Percentiles rank a stretch among this genome's conserved stretches.
These are phyloP conservation scores for Mortierella sp. DNA, from an alignment of 371 early-diverging fungal genomes.

Conservation along the genomic window DNA sequence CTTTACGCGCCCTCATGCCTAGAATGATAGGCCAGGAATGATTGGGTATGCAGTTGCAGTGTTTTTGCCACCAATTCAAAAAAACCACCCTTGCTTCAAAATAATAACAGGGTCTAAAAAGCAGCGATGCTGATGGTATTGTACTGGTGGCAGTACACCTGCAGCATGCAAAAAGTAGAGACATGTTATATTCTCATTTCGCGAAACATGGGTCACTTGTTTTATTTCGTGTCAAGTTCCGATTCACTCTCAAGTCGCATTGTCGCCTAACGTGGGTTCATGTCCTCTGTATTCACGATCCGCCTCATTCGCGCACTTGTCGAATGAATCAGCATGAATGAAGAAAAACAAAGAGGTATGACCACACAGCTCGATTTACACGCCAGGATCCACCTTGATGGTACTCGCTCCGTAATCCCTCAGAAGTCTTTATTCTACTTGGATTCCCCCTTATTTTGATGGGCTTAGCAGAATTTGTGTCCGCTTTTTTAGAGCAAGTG, in stretches of 20 bases:
- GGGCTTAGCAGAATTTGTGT: too few species aligned
- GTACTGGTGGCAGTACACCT: too few species aligned
- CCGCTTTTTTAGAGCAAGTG: too few species aligned
- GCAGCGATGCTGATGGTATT: neutral
- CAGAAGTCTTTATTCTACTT: too few species aligned
- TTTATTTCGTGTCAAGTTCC: neutral
- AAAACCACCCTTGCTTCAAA: too few species aligned
- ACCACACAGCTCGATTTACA: too few species aligned
- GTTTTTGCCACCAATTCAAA: neutral
- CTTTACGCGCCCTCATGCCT: neutral
- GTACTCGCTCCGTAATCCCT: too few species aligned
- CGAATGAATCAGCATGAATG: neutral
- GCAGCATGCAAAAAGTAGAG: too few species aligned
- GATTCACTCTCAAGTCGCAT: neutral
- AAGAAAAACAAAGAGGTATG: neutral
- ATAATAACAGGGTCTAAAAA: neutral
- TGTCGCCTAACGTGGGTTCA: too few species aligned
- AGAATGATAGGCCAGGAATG: neutral
- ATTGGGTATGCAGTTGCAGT: too few species aligned
- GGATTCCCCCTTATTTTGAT: too few species aligned
- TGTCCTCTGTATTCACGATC: neutral
- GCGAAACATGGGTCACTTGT: neutral
- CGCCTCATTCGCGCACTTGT: slow-evolving; percentile 1
- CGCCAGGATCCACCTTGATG: too few species aligned
- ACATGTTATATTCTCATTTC: neutral